Evolutionary conservation across 768 basidiomycete genomes (phyloP).

Genomic region (Phanerochaete sordida): DNA sequence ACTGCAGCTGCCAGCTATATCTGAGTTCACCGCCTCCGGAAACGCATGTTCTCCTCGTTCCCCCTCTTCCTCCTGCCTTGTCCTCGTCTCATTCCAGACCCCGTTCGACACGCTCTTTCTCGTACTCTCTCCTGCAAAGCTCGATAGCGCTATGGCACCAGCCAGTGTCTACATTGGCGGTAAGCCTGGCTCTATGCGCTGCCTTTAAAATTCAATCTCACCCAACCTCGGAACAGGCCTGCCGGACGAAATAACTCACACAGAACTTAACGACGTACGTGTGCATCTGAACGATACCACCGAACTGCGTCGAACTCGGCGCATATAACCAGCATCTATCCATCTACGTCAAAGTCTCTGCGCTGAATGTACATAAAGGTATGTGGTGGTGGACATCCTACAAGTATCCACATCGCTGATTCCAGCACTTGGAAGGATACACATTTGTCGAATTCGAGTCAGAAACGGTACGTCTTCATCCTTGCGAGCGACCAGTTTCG

Average conservation of each 20-base stretch:
- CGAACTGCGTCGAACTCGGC: neutral
- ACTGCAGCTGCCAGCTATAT: neutral
- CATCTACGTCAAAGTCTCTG: slow-evolving; percentile 11
- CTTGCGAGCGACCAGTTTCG: neutral
- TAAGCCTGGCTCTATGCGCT: neutral
- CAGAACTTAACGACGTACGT: neutral
- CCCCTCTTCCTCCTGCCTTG: neutral
- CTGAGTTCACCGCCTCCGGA: neutral
- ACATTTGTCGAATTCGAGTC: slow-evolving; percentile 36
- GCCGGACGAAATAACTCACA: neutral
- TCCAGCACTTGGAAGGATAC: slow-evolving; percentile 17
- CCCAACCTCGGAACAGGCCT: neutral
- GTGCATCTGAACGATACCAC: neutral
- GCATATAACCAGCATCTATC: slow-evolving; percentile 14
- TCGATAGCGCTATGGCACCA: neutral
- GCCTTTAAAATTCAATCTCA: too few relatives aligned
- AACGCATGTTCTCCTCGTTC: neutral
- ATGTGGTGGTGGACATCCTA: neutral
- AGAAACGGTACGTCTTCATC: slow-evolving; percentile 22
- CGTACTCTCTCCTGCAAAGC: too few relatives aligned
- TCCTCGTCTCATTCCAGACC: neutral
- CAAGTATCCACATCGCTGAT: neutral
- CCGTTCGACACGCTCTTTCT: neutral
- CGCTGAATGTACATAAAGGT: slow-evolving; percentile 14
- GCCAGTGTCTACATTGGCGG: neutral